Conservation (phyloP, 2,329 filamentous ascomycete genomes). For the Cryphonectria radicalis region DNA sequence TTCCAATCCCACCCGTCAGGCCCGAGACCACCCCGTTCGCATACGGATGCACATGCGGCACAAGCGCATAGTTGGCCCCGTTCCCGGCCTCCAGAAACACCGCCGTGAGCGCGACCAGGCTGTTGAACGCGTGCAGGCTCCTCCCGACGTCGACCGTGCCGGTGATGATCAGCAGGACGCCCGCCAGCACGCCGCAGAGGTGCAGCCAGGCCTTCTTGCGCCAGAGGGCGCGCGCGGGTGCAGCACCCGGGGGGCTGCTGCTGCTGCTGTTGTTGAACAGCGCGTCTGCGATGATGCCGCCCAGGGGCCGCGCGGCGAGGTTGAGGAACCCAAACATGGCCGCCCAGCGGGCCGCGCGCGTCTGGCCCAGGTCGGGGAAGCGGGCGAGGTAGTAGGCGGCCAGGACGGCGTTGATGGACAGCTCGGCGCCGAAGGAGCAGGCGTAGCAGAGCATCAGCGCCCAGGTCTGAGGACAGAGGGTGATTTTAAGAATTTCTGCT, state of each 20-base stretch:
- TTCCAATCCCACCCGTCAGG: slow-evolving; percentile 77
- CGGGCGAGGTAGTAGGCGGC: slow-evolving; percentile 63
- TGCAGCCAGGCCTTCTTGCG: slow-evolving; percentile 63
- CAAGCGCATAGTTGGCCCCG: slow-evolving; percentile 82
- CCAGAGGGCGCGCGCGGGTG: slow-evolving; percentile 41
- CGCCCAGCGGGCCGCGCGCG: slow-evolving; percentile 63
- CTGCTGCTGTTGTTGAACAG: slow-evolving; percentile 45
- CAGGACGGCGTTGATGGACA: slow-evolving; percentile 65
- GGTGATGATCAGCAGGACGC: slow-evolving; percentile 63
- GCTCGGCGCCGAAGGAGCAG: slow-evolving; percentile 66
- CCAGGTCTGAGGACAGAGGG: slow-evolving; percentile 58
- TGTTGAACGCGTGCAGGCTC: slow-evolving; percentile 71
- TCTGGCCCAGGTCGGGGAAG: slow-evolving; percentile 62
- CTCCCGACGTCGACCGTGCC: slow-evolving; percentile 57
- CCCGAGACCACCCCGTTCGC: slow-evolving; percentile 82
- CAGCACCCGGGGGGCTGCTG: slow-evolving; percentile 28
- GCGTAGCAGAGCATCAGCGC: slow-evolving; percentile 62
- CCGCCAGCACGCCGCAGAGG: slow-evolving; percentile 63
- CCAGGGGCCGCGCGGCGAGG: slow-evolving; percentile 67
- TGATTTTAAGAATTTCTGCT: slow-evolving; percentile 49
- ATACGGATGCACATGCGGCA: slow-evolving; percentile 82
- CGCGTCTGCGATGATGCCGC: slow-evolving; percentile 60
- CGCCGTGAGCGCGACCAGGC: slow-evolving; percentile 75
- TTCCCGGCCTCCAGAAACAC: slow-evolving; percentile 86
- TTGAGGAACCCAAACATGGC: slow-evolving; percentile 79